Evolutionary conservation across 208 protist genomes (phyloP).

Genomic region (Lotmaria passim): DNA sequence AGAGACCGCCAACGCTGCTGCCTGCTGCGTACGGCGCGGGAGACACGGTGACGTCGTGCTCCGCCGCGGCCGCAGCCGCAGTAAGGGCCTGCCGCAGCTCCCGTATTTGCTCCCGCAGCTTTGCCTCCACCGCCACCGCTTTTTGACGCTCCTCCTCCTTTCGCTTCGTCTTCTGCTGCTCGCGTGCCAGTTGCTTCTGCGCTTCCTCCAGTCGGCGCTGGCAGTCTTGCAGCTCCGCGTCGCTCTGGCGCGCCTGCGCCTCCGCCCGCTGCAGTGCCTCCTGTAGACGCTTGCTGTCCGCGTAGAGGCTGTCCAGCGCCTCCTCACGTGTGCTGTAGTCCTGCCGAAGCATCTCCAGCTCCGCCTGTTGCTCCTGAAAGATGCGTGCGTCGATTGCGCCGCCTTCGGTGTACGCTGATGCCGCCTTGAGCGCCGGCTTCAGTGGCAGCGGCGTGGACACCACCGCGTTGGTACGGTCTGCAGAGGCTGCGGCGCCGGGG

Average conservation of each 20-base stretch:
- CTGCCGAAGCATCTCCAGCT: constrained; percentile 24
- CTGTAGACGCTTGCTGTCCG: constrained; percentile 40
- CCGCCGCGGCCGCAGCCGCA: constrained; percentile 2
- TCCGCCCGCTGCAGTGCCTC: constrained; percentile 32
- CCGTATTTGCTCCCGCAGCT: constrained; percentile 23
- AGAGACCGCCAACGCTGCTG: not conserved
- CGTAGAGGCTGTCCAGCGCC: constrained; percentile 47
- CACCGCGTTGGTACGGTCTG: not conserved
- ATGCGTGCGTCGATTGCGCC: not conserved
- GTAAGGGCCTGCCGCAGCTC: constrained; percentile 18
- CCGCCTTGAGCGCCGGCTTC: not conserved
- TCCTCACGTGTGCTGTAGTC: constrained; percentile 50
- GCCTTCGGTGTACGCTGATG: not conserved
- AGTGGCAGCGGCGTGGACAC: not conserved
- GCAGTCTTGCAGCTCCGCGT: constrained; percentile 14
- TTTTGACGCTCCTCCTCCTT: constrained; percentile 14
- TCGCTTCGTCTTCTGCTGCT: constrained; percentile 15
- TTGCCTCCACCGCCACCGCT: constrained; percentile 9
- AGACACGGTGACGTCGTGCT: not conserved
- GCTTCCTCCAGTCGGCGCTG: constrained; percentile 9
- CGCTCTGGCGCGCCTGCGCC: constrained; percentile 10
- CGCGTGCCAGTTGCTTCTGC: constrained; percentile 7
- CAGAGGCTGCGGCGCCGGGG: not conserved
- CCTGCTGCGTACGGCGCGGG: not conserved
- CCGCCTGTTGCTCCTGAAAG: not conserved